phyloP scores from a whole-genome alignment of 2,329 filamentous ascomycete species.

The Zasmidium citrigriseum region DNA sequence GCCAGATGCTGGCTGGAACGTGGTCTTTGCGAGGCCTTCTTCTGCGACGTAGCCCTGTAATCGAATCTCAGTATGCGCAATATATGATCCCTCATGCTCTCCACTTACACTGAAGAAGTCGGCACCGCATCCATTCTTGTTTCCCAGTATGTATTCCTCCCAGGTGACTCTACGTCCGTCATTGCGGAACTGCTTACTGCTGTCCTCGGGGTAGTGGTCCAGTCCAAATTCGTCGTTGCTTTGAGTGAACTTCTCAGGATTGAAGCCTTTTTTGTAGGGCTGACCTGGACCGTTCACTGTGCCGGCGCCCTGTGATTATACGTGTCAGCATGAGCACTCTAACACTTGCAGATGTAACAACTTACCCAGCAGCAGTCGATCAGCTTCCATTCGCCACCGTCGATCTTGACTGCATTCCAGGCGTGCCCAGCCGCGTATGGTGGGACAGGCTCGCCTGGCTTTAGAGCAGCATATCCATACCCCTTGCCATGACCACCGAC shows the following conservation, averaged over 20 bases:
- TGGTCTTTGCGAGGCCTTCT: slow-evolving; percentile 56
- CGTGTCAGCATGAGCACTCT: not conserved
- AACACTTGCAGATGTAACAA: not conserved
- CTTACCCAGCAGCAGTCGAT: slow-evolving; percentile 79
- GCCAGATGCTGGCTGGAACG: slow-evolving; percentile 62
- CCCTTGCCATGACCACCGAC: slow-evolving; percentile 85
- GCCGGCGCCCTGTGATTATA: slow-evolving; percentile 1
- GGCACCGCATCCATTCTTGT: slow-evolving; percentile 47
- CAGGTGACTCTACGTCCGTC: slow-evolving; percentile 70
- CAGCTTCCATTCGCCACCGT: slow-evolving; percentile 86
- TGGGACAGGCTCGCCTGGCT: slow-evolving; percentile 66
- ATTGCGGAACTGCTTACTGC: slow-evolving; percentile 68
- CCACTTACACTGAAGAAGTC: slow-evolving; percentile 44
- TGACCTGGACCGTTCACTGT: slow-evolving; percentile 31
- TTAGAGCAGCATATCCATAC: slow-evolving; percentile 66
- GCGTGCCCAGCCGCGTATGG: slow-evolving; percentile 68
- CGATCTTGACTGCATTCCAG: slow-evolving; percentile 87
- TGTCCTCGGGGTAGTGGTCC: slow-evolving; percentile 74
- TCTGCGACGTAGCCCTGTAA: slow-evolving; percentile 43
- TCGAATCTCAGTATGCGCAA: not conserved
- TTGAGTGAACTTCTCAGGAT: slow-evolving; percentile 60
- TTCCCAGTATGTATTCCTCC: slow-evolving; percentile 78
- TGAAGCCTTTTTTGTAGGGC: slow-evolving; percentile 69
- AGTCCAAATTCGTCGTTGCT: slow-evolving; percentile 79
- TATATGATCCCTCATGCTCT: not conserved